phyloP scores from a whole-genome alignment of 441 rosid genomes.

The Brassica balearica region DNA sequence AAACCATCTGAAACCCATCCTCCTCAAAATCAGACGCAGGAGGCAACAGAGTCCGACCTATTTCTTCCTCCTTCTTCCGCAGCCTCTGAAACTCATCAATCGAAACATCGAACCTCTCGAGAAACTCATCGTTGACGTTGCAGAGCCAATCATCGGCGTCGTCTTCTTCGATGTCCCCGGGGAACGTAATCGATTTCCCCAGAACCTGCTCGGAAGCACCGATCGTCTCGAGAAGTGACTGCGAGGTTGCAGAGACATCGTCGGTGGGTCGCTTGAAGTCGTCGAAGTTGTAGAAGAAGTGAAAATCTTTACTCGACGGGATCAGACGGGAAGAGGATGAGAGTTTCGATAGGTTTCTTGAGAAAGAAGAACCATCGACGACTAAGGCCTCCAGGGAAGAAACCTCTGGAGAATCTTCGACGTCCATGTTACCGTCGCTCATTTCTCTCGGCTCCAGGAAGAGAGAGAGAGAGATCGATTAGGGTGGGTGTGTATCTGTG shows the following conservation, averaged over 20 bases:
- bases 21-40: constrained; percentile 39
- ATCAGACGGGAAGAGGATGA: constrained; percentile 63
- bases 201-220: constrained; percentile 54
- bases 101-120: constrained; percentile 69
- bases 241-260: constrained; percentile 54
- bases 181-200: constrained; percentile 47
- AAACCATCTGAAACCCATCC: constrained; percentile 76
- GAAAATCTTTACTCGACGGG: constrained; percentile 78
- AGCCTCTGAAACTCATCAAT: constrained; percentile 59
- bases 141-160: constrained; percentile 80
- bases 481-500: not conserved
- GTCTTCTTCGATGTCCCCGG: constrained; percentile 55
- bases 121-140: constrained; percentile 64
- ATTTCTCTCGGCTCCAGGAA: constrained; percentile 20
- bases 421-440: constrained; percentile 40
- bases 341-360: constrained; percentile 61
- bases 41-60: constrained; percentile 29
- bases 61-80: constrained; percentile 55
- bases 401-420: constrained; percentile 39
- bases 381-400: constrained; percentile 47
- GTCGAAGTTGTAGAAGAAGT: constrained; percentile 78
- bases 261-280: constrained; percentile 70
- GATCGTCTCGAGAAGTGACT: constrained; percentile 59
- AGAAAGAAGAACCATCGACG: constrained; percentile 51
- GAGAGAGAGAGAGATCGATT: constrained; percentile 15